phyloP scores from a whole-genome alignment of 495 filamentous ascomycete species.

The Amorphotheca resinae region DNA sequence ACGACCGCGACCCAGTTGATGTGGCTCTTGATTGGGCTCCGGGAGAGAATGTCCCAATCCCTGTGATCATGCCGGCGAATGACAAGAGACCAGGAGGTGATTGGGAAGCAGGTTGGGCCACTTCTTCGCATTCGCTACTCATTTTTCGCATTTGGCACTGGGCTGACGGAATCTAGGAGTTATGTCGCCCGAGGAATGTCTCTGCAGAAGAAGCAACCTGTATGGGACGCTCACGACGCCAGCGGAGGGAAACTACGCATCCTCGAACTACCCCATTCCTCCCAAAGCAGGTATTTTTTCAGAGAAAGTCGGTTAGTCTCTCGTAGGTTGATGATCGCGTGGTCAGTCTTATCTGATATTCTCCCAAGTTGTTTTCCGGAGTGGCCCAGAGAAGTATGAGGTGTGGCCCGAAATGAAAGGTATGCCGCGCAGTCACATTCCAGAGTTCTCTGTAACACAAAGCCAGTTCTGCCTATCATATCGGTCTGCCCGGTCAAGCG shows the following conservation, averaged over 20 bases:
- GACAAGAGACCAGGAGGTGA: constrained; percentile 64
- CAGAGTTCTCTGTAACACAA: constrained; percentile 29
- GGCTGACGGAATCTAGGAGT: constrained; percentile 10
- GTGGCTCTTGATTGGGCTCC: constrained; percentile 47
- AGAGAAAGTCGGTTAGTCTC: constrained; percentile 42
- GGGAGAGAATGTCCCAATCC: constrained; percentile 28
- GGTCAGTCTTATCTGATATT: neutral
- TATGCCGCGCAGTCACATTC: constrained; percentile 27
- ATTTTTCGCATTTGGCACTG: neutral
- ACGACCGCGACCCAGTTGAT: constrained; percentile 53
- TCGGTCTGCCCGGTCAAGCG: constrained; percentile 57
- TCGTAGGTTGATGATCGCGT: neutral
- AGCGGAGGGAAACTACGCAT: constrained; percentile 25
- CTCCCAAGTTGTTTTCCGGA: constrained; percentile 37
- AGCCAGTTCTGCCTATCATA: constrained; percentile 48
- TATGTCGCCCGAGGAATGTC: constrained; percentile 58
- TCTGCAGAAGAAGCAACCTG: constrained; percentile 60
- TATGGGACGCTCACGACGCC: constrained; percentile 48
- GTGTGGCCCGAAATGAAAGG: constrained; percentile 27
- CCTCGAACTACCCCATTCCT: constrained; percentile 55
- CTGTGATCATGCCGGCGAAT: constrained; percentile 63
- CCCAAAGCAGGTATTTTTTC: constrained; percentile 55
- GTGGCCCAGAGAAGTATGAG: constrained; percentile 35
- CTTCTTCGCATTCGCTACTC: too few species aligned
- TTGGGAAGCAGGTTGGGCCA: constrained; percentile 59